These are phyloP conservation scores for Malania oleifera DNA, from an alignment of 164 flowering plant species.

Conservation along the genomic window DNA sequence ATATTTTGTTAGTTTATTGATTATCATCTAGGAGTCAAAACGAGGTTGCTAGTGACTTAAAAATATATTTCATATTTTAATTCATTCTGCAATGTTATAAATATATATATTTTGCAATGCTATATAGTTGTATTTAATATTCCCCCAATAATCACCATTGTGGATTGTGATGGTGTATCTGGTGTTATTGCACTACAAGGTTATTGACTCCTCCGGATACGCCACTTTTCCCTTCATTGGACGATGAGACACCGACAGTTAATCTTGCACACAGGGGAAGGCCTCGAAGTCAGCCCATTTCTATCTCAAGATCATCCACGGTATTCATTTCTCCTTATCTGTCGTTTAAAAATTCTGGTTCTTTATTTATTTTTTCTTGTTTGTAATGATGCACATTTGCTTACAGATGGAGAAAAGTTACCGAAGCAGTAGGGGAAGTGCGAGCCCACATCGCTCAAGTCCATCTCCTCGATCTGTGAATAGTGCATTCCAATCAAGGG, in stretches of 20 bases:
- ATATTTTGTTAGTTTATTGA: no score
- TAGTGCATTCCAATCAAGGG: constrained; percentile 46
- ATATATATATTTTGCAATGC: background rate
- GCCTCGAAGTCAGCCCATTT: constrained; percentile 71
- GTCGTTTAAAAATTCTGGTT: background rate
- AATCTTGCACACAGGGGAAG: constrained; percentile 60
- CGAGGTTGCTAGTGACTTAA: background rate
- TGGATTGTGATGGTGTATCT: constrained; percentile 7
- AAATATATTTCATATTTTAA: no score
- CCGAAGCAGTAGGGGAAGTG: constrained; percentile 71
- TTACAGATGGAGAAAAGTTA: constrained; percentile 73
- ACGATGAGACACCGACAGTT: constrained; percentile 59
- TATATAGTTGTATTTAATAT: background rate
- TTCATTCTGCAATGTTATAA: no score
- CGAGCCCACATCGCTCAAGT: constrained; percentile 86
- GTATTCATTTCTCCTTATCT: constrained; percentile 26
- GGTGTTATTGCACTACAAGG: constrained; percentile 38
- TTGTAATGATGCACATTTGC: background rate
- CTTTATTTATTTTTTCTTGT: background rate
- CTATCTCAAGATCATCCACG: constrained; percentile 80
- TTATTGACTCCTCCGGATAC: constrained; percentile 95
- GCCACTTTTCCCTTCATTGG: constrained; percentile 94
- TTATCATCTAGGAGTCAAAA: no score
- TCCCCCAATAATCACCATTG: no score
- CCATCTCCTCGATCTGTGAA: constrained; percentile 75